Evolutionary conservation across 257 asterid genomes (phyloP), one percentile per base, ranked within the genome.

Genomic region (Voacanga thouarsii): DNA sequence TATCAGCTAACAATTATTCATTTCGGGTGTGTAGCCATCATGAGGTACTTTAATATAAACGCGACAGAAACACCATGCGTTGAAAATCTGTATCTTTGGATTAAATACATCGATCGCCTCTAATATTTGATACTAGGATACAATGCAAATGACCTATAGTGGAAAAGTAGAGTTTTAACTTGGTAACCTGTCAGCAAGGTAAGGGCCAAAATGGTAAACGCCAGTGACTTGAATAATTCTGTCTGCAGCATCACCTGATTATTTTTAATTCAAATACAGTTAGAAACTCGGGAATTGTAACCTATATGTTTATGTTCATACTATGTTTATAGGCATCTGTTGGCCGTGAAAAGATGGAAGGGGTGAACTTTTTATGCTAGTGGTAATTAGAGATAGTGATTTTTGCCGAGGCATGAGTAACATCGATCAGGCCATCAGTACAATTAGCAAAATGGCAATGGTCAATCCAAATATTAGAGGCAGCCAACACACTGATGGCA

Each of bases 181-280:
- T 45, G 96, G 97, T 81, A 90, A 80, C 64, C 96, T 85, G 73
- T 88, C 90, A 39, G 88, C 90, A 33, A 90, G 81, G 72, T 79
- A 82, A 30, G 89, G 90, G n/a, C 97, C 97, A 82, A 92, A 92
- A 81, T 90, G 83, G 85, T 92, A 77, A 84, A 92, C 24, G 82
- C 92, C 15, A 92, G 96, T 92, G 56, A 90, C 94, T 81, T 89
- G 87, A 96, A 92, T 85, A 67, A 28, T 75, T 74, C 53, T 85
- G 77, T 92, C 97, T 0, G 84, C 94, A 92, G 71, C 90, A 92
- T 92, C 77, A 89, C 96, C 96, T 92, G 75, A 65, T 77, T 33
- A 80, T 66, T 2, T 28, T 64, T 12, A 66, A 33, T 2, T 26
- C 71, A 19, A 55, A 55, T 47, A 47, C 64, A 9, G 37, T 43